These are phyloP conservation scores for Postia placenta DNA, from an alignment of 768 basidiomycete genomes.

Conservation along the genomic window DNA sequence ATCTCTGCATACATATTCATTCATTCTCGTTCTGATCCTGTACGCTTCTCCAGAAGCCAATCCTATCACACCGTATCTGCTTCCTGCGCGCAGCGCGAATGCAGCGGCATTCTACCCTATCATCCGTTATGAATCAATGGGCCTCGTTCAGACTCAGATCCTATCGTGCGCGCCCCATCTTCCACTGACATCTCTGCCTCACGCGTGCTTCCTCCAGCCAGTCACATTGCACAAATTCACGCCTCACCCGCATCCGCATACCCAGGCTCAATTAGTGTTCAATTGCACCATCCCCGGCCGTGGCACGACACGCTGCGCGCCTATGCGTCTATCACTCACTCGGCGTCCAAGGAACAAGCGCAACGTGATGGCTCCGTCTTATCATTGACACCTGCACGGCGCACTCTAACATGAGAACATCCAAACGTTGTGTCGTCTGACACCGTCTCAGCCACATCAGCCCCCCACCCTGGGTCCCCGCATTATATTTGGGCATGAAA, in stretches of 20 bases:
- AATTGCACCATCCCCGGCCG: no score
- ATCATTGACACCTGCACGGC: not conserved
- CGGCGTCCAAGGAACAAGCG: not conserved
- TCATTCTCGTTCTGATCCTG: not conserved
- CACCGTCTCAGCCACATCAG: not conserved
- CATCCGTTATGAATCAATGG: not conserved
- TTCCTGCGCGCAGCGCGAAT: not conserved
- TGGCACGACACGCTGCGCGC: not conserved
- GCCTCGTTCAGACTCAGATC: not conserved
- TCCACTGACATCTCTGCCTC: not conserved
- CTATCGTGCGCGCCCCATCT: not conserved
- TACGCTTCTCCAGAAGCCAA: not conserved
- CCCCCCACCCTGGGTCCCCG: not conserved
- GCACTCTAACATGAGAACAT: not conserved
- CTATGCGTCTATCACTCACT: not conserved
- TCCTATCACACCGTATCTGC: not conserved
- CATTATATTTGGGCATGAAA: no score
- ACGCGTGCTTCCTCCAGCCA: no score
- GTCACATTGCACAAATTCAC: no score
- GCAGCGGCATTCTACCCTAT: not conserved
- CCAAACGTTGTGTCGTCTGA: not conserved
- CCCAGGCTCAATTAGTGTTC: not conserved
- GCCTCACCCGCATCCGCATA: not conserved
- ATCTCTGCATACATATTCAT: not conserved
- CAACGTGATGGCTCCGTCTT: not conserved